These are phyloP conservation scores for Mrakia gelida DNA, from an alignment of 768 basidiomycete genomes.

Conservation along the genomic window DNA sequence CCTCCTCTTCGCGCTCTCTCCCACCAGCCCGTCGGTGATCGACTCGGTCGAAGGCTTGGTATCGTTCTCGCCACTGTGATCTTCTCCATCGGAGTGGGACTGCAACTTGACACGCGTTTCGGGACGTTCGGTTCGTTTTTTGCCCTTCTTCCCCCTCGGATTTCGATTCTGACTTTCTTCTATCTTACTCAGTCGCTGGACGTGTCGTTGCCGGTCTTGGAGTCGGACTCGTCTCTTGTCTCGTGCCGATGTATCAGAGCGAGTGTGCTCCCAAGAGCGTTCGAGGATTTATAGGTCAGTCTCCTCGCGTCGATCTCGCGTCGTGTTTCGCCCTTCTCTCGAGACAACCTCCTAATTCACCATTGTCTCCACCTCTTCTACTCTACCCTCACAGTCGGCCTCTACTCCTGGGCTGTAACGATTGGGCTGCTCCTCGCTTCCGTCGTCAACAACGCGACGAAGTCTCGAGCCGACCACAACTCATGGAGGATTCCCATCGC, in stretches of 20 bases:
- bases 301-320: conserved; percentile 29
- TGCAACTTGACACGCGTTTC: conserved; percentile 21
- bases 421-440: conserved; percentile 45
- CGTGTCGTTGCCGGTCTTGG: conserved; percentile 40
- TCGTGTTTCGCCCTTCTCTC: neutral
- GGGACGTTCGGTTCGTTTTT: conserved; percentile 46
- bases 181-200: conserved; percentile 34
- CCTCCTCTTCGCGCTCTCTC: neutral
- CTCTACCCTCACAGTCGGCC: neutral
- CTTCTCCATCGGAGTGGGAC: conserved; percentile 7
- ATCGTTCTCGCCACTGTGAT: conserved; percentile 46
- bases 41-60: conserved; percentile 52
- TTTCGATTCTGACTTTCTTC: conserved; percentile 12
- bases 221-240: conserved; percentile 39
- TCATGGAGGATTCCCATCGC: conserved; percentile 43
- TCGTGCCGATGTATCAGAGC: conserved; percentile 39
- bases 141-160: no score
- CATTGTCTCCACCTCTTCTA: neutral
- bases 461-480: conserved; percentile 40
- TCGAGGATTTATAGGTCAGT: conserved; percentile 42
- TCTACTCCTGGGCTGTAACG: conserved; percentile 37
- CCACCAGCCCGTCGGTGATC: conserved; percentile 52
- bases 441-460: conserved; percentile 44
- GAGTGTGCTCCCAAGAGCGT: conserved; percentile 46
- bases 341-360: neutral